phyloP scores from a whole-genome alignment of 1,284 basidiomycete genomes.

The Neolentinus lepideus region DNA sequence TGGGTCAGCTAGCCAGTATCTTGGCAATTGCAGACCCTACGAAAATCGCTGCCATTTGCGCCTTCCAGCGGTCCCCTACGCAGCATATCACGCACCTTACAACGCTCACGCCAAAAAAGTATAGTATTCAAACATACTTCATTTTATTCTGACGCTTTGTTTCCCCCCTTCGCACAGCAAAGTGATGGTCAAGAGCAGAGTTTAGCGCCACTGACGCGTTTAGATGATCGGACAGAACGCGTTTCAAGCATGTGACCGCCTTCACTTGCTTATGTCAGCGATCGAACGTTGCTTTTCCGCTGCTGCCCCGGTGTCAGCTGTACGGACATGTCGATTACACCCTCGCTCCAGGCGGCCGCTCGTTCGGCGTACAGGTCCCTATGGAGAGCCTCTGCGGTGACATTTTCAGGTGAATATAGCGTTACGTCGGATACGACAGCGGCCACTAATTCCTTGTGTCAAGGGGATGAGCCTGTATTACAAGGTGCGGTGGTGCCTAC shows the following conservation, averaged over 20 bases:
- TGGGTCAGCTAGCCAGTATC: too few relatives aligned
- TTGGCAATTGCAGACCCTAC: too few relatives aligned
- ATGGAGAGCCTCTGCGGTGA: constrained; percentile 54
- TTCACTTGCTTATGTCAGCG: not conserved
- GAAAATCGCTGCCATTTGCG: too few relatives aligned
- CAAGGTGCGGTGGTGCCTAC: constrained; percentile 30
- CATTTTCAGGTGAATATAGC: constrained; percentile 47
- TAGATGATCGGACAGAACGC: not conserved
- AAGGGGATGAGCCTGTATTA: constrained; percentile 50
- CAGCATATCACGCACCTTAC: too few relatives aligned
- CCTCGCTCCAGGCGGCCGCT: constrained; percentile 35
- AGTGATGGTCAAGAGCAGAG: not conserved
- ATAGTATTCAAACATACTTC: not conserved
- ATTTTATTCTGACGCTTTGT: not conserved
- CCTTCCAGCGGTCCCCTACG: too few relatives aligned
- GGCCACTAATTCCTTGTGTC: constrained; percentile 4
- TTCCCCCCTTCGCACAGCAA: too few relatives aligned
- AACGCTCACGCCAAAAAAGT: not conserved
- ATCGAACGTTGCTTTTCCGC: not conserved
- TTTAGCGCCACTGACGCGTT: constrained; percentile 1
- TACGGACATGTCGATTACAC: constrained; percentile 3
- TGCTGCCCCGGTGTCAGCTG: not conserved
- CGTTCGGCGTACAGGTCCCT: constrained; percentile 67
- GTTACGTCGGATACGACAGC: not conserved
- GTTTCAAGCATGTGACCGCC: not conserved